A percentile compares a stretch with the other conserved stretches of the same genome.
phyloP scores from a whole-genome alignment of 192 early-diverging fungal genomes.

The Podila verticillata region DNA sequence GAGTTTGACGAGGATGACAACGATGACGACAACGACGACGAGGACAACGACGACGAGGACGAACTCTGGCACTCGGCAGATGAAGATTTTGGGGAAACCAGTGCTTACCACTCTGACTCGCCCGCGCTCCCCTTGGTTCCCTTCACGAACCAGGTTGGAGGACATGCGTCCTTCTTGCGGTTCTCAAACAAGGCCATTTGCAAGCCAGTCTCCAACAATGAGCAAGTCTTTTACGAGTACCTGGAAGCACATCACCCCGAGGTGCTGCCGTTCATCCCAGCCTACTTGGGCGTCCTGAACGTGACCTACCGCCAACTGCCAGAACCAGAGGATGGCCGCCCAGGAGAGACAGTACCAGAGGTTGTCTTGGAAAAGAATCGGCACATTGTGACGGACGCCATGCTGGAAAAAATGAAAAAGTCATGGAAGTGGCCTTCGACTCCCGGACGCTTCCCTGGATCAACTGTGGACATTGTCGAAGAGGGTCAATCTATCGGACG shows the following conservation, averaged over 20 bases:
- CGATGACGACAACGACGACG: conserved; percentile 5
- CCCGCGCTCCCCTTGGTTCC: conserved; percentile 77
- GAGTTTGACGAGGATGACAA: conserved; percentile 8
- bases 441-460: conserved; percentile 35
- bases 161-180: conserved; percentile 93
- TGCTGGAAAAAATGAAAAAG: conserved; percentile 60
- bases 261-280: conserved; percentile 88
- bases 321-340: conserved; percentile 51
- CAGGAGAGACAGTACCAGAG: conserved; percentile 66
- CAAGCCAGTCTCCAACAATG: conserved; percentile 89
- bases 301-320: conserved; percentile 77
- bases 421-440: conserved; percentile 52
- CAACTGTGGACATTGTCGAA: conserved; percentile 52
- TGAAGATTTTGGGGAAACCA: conserved; percentile 48
- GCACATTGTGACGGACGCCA: conserved; percentile 83
- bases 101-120: conserved; percentile 56
- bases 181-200: conserved; percentile 97
- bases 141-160: conserved; percentile 93
- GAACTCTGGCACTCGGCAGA: conserved; percentile 47
- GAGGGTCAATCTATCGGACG: conserved; percentile 35
- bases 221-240: conserved; percentile 91
- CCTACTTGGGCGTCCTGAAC: conserved; percentile 94
- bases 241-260: conserved; percentile 74
- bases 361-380: conserved; percentile 92
- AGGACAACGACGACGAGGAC: conserved; percentile 19